A percentile compares a stretch with the other conserved stretches of the same genome.
phyloP scores from a whole-genome alignment of 768 basidiomycete genomes.

The Serendipita sp. region DNA sequence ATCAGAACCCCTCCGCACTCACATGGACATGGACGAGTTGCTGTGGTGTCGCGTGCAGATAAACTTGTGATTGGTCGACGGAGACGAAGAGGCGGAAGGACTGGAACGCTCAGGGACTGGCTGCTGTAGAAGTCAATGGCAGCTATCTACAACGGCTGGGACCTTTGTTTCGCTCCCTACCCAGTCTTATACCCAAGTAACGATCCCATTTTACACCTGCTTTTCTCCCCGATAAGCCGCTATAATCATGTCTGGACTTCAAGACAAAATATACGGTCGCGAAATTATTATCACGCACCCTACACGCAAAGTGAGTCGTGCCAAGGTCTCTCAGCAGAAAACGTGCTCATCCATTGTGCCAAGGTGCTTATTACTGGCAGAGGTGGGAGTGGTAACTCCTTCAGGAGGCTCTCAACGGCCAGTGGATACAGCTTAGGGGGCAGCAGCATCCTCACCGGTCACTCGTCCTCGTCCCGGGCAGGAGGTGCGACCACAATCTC shows the following conservation, averaged over 20 bases:
- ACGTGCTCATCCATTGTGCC: background rate
- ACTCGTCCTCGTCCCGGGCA: background rate
- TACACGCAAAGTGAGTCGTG: background rate
- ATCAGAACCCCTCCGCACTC: no score
- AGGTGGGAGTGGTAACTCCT: background rate
- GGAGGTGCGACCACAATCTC: background rate
- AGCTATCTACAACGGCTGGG: no score
- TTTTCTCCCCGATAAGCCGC: background rate
- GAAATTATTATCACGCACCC: background rate
- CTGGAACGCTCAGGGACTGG: no score
- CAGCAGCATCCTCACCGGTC: background rate
- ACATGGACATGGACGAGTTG: no score
- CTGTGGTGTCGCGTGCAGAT: no score
- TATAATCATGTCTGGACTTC: background rate
- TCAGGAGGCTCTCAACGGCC: background rate
- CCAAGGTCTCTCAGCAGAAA: background rate
- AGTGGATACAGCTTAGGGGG: background rate
- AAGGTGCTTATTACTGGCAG: background rate
- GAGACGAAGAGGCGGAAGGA: no score
- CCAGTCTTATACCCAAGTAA: no score
- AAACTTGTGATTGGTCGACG: no score
- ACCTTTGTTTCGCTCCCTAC: no score
- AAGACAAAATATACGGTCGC: constrained; percentile 1
- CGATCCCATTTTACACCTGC: no score
- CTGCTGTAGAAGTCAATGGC: no score